These are phyloP conservation scores for Corylus avellana DNA, from an alignment of 306 rosid genomes.

Conservation along the genomic window DNA sequence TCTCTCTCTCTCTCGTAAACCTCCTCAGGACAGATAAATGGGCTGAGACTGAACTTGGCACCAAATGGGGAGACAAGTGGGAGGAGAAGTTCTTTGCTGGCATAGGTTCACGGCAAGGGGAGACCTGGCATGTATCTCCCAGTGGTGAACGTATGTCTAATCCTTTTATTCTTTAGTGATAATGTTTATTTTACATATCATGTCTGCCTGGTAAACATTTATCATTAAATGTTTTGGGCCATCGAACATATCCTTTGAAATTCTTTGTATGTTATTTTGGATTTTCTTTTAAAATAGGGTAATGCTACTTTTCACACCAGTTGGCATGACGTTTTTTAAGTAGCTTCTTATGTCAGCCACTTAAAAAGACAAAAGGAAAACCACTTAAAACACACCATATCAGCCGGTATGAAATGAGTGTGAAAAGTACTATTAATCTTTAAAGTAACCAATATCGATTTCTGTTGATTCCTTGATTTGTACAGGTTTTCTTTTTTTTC, in stretches of 20 bases:
- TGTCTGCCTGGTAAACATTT: neutral
- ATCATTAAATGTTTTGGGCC: neutral
- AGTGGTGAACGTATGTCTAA: conserved; percentile 74
- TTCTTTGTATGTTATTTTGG: conserved; percentile 14
- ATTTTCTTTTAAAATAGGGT: neutral
- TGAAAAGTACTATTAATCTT: no score
- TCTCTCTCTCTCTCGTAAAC: conserved; percentile 28
- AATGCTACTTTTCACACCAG: no score
- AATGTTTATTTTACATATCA: neutral
- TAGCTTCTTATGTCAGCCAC: no score
- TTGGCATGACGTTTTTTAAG: no score
- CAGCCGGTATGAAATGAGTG: no score
- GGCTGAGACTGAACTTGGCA: conserved; percentile 97
- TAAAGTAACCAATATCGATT: conserved; percentile 15
- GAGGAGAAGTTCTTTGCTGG: conserved; percentile 93
- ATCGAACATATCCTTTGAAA: neutral
- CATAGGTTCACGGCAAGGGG: conserved; percentile 95
- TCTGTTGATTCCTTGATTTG: conserved; percentile 15
- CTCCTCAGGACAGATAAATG: conserved; percentile 94
- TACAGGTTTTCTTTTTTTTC: neutral
- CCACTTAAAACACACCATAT: no score
- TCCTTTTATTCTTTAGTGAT: conserved; percentile 2
- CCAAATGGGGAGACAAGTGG: conserved; percentile 99
- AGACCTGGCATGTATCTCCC: conserved; percentile 97
- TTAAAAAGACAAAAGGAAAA: no score